Evolutionary conservation across 805 yeast species (phyloP).

Genomic region (Lachancea dasiensis): DNA sequence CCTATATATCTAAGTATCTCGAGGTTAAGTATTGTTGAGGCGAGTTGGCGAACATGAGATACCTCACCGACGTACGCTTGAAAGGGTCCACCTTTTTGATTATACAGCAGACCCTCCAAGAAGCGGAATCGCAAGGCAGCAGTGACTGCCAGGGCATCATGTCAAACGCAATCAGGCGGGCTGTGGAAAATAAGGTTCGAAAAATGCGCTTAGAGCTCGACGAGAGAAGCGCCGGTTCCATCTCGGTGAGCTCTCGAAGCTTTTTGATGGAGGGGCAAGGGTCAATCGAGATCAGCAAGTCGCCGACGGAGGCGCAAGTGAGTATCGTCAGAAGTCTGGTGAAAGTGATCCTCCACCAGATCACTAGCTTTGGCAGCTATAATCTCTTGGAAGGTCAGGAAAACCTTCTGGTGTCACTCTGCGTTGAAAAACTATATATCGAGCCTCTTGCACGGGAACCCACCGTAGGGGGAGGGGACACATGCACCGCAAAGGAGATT

Average conservation of each 20-base stretch:
- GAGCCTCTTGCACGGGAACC: slow-evolving; percentile 11
- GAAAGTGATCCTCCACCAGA: slow-evolving; percentile 24
- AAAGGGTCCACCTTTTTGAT: slow-evolving; percentile 6
- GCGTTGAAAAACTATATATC: slow-evolving; percentile 20
- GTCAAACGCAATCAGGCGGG: slow-evolving; percentile 12
- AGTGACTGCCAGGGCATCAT: slow-evolving; percentile 5
- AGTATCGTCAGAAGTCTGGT: slow-evolving; percentile 20
- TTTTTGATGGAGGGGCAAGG: slow-evolving; percentile 25
- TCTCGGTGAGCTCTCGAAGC: slow-evolving; percentile 12
- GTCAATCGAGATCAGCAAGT: slow-evolving; percentile 21
- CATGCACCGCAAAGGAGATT: neutral
- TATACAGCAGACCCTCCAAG: slow-evolving; percentile 1
- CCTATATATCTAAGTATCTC: neutral
- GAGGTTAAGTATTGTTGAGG: neutral
- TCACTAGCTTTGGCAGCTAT: slow-evolving; percentile 5
- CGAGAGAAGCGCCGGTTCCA: slow-evolving; percentile 4
- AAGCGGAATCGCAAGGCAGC: neutral
- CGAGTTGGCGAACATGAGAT: neutral
- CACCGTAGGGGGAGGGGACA: slow-evolving; percentile 3
- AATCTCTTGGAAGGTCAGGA: slow-evolving; percentile 21
- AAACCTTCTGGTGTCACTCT: slow-evolving; percentile 21
- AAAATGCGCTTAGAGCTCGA: slow-evolving; percentile 5
- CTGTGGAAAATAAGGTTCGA: slow-evolving; percentile 14
- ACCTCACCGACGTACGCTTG: slow-evolving; percentile 21
- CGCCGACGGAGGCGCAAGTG: slow-evolving; percentile 23